Conservation (phyloP, 2,329 filamentous ascomycete genomes). For the Stemphylium lycopersici region DNA sequence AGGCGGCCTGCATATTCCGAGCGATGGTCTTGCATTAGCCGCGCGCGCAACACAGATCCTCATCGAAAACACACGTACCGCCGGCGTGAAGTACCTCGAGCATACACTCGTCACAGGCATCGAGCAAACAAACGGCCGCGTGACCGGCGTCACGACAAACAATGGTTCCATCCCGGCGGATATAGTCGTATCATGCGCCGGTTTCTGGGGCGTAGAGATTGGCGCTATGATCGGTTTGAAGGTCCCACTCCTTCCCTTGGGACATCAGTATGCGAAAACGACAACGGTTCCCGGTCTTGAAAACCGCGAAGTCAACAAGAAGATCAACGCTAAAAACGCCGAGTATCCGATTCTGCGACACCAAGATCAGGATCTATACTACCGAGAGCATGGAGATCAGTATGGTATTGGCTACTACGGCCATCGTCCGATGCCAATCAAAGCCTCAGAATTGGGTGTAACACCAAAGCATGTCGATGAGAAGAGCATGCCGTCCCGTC, state of each 20-base stretch:
- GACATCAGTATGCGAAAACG: conserved; percentile 69
- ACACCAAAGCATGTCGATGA: conserved; percentile 63
- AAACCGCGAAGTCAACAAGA: conserved; percentile 48
- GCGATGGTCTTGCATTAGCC: conserved; percentile 65
- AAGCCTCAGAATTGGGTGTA: conserved; percentile 59
- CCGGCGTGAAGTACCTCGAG: conserved; percentile 65
- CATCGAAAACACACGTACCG: conserved; percentile 62
- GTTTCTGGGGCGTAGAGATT: conserved; percentile 70
- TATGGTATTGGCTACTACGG: conserved; percentile 70
- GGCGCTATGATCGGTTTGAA: conserved; percentile 65
- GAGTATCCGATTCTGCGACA: conserved; percentile 65
- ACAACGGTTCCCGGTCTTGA: conserved; percentile 57
- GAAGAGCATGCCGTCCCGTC: conserved; percentile 67
- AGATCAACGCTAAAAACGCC: conserved; percentile 57
- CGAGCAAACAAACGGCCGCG: conserved; percentile 54
- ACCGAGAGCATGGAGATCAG: conserved; percentile 67
- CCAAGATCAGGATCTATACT: conserved; percentile 69
- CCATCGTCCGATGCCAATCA: conserved; percentile 66
- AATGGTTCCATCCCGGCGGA: conserved; percentile 61
- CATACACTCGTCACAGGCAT: conserved; percentile 65
- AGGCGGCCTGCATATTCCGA: conserved; percentile 66
- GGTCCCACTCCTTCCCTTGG: conserved; percentile 66
- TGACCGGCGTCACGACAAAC: conserved; percentile 63
- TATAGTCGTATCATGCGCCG: conserved; percentile 67
- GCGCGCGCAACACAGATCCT: conserved; percentile 67